Conservation (phyloP, 164 flowering plant species). For the Aristolochia fimbriata region DNA sequence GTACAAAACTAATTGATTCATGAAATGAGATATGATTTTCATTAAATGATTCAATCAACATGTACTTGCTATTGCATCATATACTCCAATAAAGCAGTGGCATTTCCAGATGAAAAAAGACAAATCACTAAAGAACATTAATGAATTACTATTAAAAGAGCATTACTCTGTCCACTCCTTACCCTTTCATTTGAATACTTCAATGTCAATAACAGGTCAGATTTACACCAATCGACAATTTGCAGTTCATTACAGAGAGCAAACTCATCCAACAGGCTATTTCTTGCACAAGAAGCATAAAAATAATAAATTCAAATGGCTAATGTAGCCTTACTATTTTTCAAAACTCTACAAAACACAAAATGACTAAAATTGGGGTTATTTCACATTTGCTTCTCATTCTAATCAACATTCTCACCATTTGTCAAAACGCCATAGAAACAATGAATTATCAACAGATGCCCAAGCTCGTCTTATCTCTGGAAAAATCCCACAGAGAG, state of each 20-base stretch:
- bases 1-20: too few species aligned
- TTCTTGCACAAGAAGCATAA: background rate
- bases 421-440: constrained; percentile 97
- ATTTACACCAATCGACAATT: background rate
- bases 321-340: background rate
- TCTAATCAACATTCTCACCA: constrained; percentile 38
- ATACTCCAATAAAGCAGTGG: too few species aligned
- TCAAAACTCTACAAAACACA: background rate
- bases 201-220: background rate
- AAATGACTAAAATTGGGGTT: background rate
- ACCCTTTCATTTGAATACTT: too few species aligned
- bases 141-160: too few species aligned
- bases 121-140: too few species aligned
- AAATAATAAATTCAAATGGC: background rate
- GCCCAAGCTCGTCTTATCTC: constrained; percentile 99
- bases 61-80: background rate
- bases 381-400: too few species aligned
- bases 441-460: constrained; percentile 85
- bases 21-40: background rate
- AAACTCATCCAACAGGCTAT: background rate
- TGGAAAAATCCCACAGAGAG: constrained; percentile 95
- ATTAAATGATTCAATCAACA: background rate
- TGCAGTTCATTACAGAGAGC: background rate
- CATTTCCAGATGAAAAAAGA: too few species aligned
- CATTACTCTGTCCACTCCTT: too few species aligned